Percentiles rank a stretch among this genome's conserved stretches.
phyloP scores from a whole-genome alignment of 441 rosid genomes.

The Croton laevigatus region DNA sequence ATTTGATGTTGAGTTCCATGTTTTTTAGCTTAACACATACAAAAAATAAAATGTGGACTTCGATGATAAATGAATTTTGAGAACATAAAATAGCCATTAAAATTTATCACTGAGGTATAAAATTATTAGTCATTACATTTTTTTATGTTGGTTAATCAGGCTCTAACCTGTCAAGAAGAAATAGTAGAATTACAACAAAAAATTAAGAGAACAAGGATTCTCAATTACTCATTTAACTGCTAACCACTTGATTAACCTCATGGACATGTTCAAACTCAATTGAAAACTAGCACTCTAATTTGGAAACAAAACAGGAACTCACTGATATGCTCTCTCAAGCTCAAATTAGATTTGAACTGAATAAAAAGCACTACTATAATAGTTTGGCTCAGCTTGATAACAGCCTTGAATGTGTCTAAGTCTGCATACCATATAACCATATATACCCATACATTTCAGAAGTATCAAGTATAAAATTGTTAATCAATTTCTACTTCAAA shows the following conservation, averaged over 20 bases:
- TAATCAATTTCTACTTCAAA: too few species aligned
- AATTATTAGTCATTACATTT: too few species aligned
- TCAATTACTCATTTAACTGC: neutral
- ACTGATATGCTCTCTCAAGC: neutral
- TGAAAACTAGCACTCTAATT: neutral
- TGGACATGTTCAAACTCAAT: neutral
- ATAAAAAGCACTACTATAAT: neutral
- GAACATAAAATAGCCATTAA: neutral
- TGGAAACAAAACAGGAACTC: neutral
- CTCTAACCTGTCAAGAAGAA: too few species aligned
- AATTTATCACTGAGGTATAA: neutral
- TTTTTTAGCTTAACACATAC: too few species aligned
- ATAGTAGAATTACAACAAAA: too few species aligned
- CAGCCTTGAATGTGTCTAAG: neutral
- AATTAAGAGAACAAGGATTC: too few species aligned
- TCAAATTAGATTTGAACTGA: neutral
- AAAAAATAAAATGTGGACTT: too few species aligned
- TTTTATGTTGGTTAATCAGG: too few species aligned
- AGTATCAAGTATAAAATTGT: too few species aligned
- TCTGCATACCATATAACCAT: neutral
- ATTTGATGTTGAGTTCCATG: neutral
- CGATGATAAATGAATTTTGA: neutral
- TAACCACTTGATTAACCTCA: neutral
- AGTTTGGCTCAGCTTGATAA: neutral
- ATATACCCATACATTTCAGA: neutral